Conservation (phyloP, 768 basidiomycete species). For the Rhodotorula toruloides region DNA sequence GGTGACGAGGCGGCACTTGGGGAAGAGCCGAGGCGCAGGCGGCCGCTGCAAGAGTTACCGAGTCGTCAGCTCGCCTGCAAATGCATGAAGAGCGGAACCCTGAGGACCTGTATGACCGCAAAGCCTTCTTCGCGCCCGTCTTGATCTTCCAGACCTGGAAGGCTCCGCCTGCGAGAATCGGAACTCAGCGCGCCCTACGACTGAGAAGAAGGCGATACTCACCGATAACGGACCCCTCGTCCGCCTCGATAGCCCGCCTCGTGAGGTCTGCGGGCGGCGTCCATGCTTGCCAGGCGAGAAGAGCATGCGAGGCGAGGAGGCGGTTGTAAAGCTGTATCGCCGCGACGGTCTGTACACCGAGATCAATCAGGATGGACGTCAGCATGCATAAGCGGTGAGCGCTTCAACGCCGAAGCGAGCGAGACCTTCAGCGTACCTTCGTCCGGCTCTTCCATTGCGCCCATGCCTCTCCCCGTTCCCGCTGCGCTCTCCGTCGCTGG, state of each 20-base stretch:
- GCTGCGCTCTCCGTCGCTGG: not conserved
- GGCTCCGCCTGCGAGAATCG: not conserved
- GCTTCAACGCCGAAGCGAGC: not conserved
- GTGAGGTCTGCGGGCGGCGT: not conserved
- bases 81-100: no score
- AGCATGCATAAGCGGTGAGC: not conserved
- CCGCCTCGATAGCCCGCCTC: not conserved
- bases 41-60: not conserved
- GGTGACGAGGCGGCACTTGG: no score
- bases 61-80: no score
- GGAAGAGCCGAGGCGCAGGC: no score
- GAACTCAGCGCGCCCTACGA: not conserved
- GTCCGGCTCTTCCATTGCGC: constrained; percentile 6
- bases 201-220: not conserved
- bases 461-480: not conserved
- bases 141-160: constrained; percentile 13
- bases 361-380: not conserved
- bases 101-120: constrained; percentile 1
- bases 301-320: not conserved
- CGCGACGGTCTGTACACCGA: not conserved
- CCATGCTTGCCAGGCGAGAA: constrained; percentile 12
- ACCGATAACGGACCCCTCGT: not conserved
- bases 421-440: constrained; percentile 2
- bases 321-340: constrained; percentile 1
- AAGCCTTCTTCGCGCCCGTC: not conserved